A percentile compares a stretch with the other conserved stretches of the same genome.
These are phyloP conservation scores for Phytopythium delawarense DNA, from an alignment of 352 stramenopile genomes.

Conservation along the genomic window DNA sequence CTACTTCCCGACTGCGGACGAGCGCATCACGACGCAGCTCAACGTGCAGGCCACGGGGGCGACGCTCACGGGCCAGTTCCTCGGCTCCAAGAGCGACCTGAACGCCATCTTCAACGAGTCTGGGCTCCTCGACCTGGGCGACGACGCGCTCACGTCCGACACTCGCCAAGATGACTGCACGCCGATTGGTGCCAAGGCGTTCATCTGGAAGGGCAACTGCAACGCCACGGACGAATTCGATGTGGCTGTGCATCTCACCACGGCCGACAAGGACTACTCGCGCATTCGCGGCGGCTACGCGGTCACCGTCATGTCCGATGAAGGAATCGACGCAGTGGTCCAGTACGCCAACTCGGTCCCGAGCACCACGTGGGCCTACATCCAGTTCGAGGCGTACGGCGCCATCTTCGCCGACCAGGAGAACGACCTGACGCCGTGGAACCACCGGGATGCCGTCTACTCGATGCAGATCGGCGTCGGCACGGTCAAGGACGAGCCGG, in stretches of 20 bases:
- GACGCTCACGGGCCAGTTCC: conserved; percentile 37
- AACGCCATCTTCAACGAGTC: conserved; percentile 30
- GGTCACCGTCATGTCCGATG: conserved; percentile 32
- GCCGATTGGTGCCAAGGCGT: conserved; percentile 43
- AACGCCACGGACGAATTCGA: conserved; percentile 33
- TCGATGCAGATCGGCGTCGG: conserved; percentile 44
- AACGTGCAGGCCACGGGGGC: conserved; percentile 28
- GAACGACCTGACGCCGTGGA: conserved; percentile 47
- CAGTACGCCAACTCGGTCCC: conserved; percentile 21
- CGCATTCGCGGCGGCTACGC: conserved; percentile 50
- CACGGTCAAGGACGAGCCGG: conserved; percentile 31
- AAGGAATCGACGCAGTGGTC: conserved; percentile 25
- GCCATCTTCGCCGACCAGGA: conserved; percentile 36
- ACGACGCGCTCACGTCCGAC: conserved; percentile 28
- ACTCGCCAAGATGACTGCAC: conserved; percentile 39
- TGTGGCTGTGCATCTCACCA: conserved; percentile 25
- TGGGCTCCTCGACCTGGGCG: conserved; percentile 19
- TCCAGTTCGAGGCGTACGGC: conserved; percentile 53
- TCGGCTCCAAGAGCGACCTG: conserved; percentile 31
- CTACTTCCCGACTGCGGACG: conserved; percentile 39
- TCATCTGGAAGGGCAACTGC: conserved; percentile 37
- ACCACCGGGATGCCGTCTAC: conserved; percentile 34
- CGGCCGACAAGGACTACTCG: conserved; percentile 37
- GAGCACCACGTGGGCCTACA: conserved; percentile 34
- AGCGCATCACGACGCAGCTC: conserved; percentile 49